phyloP scores from a whole-genome alignment of 129 eudicot species.

The Saposhnikovia divaricata region DNA sequence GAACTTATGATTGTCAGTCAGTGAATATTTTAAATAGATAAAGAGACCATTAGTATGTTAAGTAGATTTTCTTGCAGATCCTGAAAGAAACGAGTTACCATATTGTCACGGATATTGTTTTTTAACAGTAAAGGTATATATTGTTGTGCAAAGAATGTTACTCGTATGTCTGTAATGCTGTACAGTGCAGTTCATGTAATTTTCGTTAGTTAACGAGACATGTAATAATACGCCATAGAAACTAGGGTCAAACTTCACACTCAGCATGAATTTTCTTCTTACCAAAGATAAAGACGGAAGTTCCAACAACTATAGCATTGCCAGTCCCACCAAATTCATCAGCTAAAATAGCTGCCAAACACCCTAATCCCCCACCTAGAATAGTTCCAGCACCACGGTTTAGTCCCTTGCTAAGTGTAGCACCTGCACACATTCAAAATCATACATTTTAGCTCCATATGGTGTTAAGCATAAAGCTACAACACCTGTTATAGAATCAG shows the following conservation, averaged over 20 bases:
- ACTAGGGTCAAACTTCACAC: neutral
- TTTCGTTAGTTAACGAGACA: neutral
- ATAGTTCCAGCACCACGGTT: conserved; percentile 73
- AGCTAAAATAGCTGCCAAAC: conserved; percentile 58
- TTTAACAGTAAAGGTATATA: neutral
- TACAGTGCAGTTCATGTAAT: neutral
- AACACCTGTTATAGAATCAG: neutral
- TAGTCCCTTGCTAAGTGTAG: conserved; percentile 77
- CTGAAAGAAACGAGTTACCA: neutral
- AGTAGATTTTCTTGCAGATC: neutral
- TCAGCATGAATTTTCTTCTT: conserved; percentile 12
- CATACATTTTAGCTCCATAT: neutral
- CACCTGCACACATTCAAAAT: conserved; percentile 39
- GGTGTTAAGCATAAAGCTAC: neutral
- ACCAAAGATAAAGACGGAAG: conserved; percentile 58
- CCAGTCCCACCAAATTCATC: conserved; percentile 49
- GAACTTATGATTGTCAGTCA: neutral
- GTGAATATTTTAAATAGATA: neutral
- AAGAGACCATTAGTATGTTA: neutral
- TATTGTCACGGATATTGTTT: neutral
- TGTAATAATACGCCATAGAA: neutral
- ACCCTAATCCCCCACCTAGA: conserved; percentile 73
- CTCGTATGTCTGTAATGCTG: neutral
- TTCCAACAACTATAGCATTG: conserved; percentile 46
- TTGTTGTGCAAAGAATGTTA: neutral